Percentiles rank a stretch among this genome's conserved stretches.
Evolutionary conservation across 2,329 filamentous ascomycete species (phyloP).

Genomic region (Neophaeococcomyces aloes): DNA sequence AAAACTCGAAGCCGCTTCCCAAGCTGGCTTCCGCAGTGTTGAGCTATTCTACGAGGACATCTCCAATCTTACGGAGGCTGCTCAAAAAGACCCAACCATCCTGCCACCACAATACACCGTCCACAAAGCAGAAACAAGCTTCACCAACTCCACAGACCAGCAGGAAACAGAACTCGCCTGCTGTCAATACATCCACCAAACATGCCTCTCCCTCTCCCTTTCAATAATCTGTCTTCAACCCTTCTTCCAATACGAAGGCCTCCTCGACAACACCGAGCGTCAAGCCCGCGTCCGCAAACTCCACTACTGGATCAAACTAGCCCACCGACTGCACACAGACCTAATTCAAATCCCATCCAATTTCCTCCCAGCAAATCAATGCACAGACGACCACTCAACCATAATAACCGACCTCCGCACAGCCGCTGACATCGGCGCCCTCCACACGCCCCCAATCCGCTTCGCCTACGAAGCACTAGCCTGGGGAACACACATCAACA

Average conservation of each 20-base stretch:
- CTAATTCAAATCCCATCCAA: constrained; percentile 65
- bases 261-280: constrained; percentile 52
- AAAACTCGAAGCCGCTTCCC: constrained; percentile 59
- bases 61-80: constrained; percentile 43
- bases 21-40: constrained; percentile 56
- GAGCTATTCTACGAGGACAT: constrained; percentile 74
- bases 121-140: constrained; percentile 9
- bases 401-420: constrained; percentile 18
- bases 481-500: constrained; percentile 60
- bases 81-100: background rate
- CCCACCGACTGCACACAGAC: constrained; percentile 54
- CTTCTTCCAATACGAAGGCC: constrained; percentile 67
- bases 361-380: constrained; percentile 45
- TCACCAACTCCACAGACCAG: constrained; percentile 7
- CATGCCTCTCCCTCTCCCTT: constrained; percentile 11
- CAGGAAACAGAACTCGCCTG: constrained; percentile 16
- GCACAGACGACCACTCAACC: constrained; percentile 42
- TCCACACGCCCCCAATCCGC: constrained; percentile 42
- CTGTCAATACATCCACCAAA: constrained; percentile 14
- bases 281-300: constrained; percentile 51
- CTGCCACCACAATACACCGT: constrained; percentile 8
- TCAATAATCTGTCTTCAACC: constrained; percentile 34
- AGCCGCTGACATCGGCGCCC: constrained; percentile 51
- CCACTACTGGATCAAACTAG: constrained; percentile 58
- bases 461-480: constrained; percentile 66